Evolutionary conservation across 495 filamentous ascomycete species (phyloP), one percentile per base, ranked within the genome.

Genomic region (Thermochaetoides thermophila): DNA sequence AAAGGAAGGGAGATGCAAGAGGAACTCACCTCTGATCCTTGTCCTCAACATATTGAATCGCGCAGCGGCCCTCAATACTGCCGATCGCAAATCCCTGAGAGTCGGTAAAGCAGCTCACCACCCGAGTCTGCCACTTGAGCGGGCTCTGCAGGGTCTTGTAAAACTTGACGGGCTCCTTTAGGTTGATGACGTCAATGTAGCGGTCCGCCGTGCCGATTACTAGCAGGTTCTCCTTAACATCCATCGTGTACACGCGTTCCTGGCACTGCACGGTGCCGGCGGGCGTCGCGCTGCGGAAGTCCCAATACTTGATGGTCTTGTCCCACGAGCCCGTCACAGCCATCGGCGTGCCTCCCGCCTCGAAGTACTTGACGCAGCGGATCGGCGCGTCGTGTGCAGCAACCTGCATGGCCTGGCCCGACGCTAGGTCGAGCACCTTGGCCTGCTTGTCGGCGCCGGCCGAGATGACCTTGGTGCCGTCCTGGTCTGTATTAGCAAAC

Each of bases 291-390:
- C 70, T 64, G 12, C 84, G 76, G 30, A 93, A 54, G 52, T 96
- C 87, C 87, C 87, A 96, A 60, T 87, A 92, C 53, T 89, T 93
- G 55, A 96, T 61, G 1, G 76, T 89, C 63, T 89, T 91, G 60
- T 96, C 87, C 87, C 87, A 96, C 2, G 80, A 85, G 22, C 87
- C 87, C 1, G 87, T 89, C 16, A 86, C 75, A 19, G 94, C 65
- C 51, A 89, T 74, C 42, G 62, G 77, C 35, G 54, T 52, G 27
- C 61, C 57, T 43, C 59, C 63, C 33, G 53, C 65, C 45, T 70
- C 65, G 45, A 87, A 78, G 64, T 85, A 86, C 29, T 82, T 75
- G 26, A 79, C 77, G 50, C 66, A 75, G 40, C 74, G 73, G 41
- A 96, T 76, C 2, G 87, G 81, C 27, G 75, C 68, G 38, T 84